A percentile compares a stretch with the other conserved stretches of the same genome.
Evolutionary conservation across 805 yeast species (phyloP).

Genomic region (Komagataella mondaviorum): DNA sequence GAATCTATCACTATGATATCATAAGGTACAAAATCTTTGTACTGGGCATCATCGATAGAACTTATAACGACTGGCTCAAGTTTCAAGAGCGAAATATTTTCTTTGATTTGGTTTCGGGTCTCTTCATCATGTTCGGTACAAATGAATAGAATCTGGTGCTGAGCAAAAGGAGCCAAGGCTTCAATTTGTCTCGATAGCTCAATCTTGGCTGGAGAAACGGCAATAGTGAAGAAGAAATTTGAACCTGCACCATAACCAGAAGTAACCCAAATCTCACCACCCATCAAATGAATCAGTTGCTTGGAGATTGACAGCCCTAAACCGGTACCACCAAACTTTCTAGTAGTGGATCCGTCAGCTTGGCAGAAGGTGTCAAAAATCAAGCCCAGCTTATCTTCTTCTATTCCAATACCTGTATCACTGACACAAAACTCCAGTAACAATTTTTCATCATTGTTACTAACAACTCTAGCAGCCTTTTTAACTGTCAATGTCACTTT

Average conservation of each 20-base stretch:
- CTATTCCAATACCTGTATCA: slow-evolving; percentile 87
- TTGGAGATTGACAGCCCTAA: slow-evolving; percentile 80
- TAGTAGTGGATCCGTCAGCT: slow-evolving; percentile 87
- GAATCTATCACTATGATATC: slow-evolving; percentile 80
- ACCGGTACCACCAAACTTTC: slow-evolving; percentile 91
- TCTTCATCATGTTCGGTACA: slow-evolving; percentile 45
- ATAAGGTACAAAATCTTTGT: slow-evolving; percentile 43
- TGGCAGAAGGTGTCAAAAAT: slow-evolving; percentile 87
- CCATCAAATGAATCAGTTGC: slow-evolving; percentile 80
- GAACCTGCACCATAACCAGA: slow-evolving; percentile 74
- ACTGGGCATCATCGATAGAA: slow-evolving; percentile 41
- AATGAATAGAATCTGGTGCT: slow-evolving; percentile 58
- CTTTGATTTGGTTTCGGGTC: slow-evolving; percentile 36
- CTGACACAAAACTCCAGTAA: slow-evolving; percentile 72
- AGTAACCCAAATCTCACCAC: slow-evolving; percentile 88
- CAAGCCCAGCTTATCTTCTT: slow-evolving; percentile 69
- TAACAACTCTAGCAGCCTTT: slow-evolving; percentile 25
- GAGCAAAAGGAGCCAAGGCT: slow-evolving; percentile 55
- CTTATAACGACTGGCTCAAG: slow-evolving; percentile 45
- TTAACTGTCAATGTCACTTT: slow-evolving; percentile 67
- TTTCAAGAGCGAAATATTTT: slow-evolving; percentile 38
- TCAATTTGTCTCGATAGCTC: slow-evolving; percentile 54
- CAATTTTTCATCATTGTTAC: slow-evolving; percentile 30
- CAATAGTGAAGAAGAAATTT: slow-evolving; percentile 68
- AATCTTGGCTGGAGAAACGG: slow-evolving; percentile 60